These are phyloP conservation scores for Murraya koenigii DNA, from an alignment of 345 rosid genomes.

Conservation along the genomic window DNA sequence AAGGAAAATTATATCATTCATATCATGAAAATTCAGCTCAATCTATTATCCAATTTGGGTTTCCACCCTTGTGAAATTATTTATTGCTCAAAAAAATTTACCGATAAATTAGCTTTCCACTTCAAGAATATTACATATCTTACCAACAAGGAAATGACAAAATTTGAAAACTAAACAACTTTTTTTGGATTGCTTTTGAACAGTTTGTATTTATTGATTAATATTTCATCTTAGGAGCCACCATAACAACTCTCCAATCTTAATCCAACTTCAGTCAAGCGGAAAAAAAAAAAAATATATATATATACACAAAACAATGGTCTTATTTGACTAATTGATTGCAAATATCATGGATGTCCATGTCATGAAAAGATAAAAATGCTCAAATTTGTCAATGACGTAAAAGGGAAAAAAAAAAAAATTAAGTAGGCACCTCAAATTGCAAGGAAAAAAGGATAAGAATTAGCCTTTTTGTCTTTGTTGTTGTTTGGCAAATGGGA, in stretches of 20 bases:
- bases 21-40: no score
- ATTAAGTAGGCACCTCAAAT: not conserved
- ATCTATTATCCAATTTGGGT: no score
- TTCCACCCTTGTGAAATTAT: not conserved
- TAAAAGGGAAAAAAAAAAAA: not conserved
- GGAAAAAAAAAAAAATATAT: no score
- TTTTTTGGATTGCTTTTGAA: not conserved
- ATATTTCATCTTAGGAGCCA: not conserved
- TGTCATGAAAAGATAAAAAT: not conserved
- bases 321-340: constrained; percentile 4
- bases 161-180: not conserved
- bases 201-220: constrained; percentile 3
- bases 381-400: not conserved
- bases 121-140: not conserved
- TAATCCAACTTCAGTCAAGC: not conserved
- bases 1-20: not conserved
- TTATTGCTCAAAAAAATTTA: not conserved
- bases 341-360: not conserved
- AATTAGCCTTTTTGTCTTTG: not conserved
- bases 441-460: constrained; percentile 3
- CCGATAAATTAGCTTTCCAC: not conserved
- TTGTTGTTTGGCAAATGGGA: constrained; percentile 13
- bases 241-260: not conserved
- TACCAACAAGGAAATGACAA: not conserved
- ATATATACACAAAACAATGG: not conserved